Base-by-base conservation (phyloP, 148 eudicot species). In the Fallopia convolvulus region DNA sequence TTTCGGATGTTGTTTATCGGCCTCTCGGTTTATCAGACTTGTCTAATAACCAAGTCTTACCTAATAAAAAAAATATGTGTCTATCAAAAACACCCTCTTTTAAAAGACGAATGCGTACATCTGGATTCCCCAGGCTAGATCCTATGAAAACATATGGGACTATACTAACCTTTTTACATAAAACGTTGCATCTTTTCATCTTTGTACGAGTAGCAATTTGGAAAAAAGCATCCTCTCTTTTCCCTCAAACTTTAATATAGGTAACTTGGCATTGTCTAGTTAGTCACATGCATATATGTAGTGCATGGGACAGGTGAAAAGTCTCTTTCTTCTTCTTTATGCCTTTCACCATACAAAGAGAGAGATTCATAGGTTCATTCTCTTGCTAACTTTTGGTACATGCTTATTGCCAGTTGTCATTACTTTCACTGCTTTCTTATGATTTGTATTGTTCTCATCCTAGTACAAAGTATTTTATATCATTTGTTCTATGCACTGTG, bases 271-370 rank as follows among this genome's bases (percentile, higher is more conserved):
- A 39, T 15, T 36, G 40, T 32, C 55, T 60, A 39, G 44, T 20
- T 33, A 20, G 5, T 26, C 52, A 18, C 32, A 66, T 75, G 63
- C 21, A 32, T 49, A 36, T 36, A 36, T 36, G 70, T 66, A 36
- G 7, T 12, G 33, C 72, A 66, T 79, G 17, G 36, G 70, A 65
- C 70, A 30, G 17, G 39, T 65, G 40, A 33, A 46, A 36, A 8
- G 70, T 65, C 73, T 40, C 17, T 65, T 32, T 65, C 40, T 32
- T 65, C 41, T 30, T 65, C 70, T 58, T 21, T 65, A 65, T 65
- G 40, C 32, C 70, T 32, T 65, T 65, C 70, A 65, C 12, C 14
- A 13, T 65, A 32, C 70, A 33, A 65, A 32, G 70, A 65, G 40
- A 32, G 70, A 65, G 40, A 65, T 65, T 65, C 40, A 32, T 30